Conservation (phyloP, 2,329 filamentous ascomycete genomes). For the Epichloe sp. region DNA sequence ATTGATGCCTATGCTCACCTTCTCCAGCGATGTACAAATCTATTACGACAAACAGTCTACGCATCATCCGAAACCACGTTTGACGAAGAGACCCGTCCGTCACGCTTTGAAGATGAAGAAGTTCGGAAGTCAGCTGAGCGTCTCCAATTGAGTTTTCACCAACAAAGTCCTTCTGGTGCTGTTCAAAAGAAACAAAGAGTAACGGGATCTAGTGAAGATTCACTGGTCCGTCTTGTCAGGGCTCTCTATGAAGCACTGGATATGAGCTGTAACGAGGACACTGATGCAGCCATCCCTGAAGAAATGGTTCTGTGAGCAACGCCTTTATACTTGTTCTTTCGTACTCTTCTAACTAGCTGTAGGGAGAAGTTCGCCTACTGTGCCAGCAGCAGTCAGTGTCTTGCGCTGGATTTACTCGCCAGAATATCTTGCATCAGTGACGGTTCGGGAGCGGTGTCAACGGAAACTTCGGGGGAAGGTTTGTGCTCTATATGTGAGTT, state of each 20-base stretch:
- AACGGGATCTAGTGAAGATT: constrained; percentile 7
- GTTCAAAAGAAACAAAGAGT: constrained; percentile 20
- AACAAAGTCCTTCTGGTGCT: constrained; percentile 5
- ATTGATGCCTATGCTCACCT: constrained; percentile 9
- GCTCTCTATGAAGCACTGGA: constrained; percentile 18
- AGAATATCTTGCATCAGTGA: constrained; percentile 25
- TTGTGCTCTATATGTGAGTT: constrained; percentile 17
- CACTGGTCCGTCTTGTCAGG: constrained; percentile 10
- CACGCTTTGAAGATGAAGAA: constrained; percentile 16
- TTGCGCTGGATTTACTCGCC: constrained; percentile 41
- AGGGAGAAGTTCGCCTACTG: constrained; percentile 32
- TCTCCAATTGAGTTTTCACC: constrained; percentile 16
- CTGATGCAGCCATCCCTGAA: constrained; percentile 17
- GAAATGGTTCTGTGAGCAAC: constrained; percentile 33
- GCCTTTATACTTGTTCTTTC: background rate
- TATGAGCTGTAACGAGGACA: constrained; percentile 8
- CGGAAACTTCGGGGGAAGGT: background rate
- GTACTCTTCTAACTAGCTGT: constrained; percentile 9
- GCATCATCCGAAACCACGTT: constrained; percentile 9
- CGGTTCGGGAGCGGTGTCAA: background rate
- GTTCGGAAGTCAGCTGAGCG: constrained; percentile 16
- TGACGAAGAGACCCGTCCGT: constrained; percentile 14
- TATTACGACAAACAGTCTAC: constrained; percentile 16
- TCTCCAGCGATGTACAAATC: constrained; percentile 16
- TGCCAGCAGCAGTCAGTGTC: constrained; percentile 35